These are phyloP conservation scores for Cyclotella kingstonii DNA, from an alignment of 108 stramenopile genomes.

Conservation along the genomic window DNA sequence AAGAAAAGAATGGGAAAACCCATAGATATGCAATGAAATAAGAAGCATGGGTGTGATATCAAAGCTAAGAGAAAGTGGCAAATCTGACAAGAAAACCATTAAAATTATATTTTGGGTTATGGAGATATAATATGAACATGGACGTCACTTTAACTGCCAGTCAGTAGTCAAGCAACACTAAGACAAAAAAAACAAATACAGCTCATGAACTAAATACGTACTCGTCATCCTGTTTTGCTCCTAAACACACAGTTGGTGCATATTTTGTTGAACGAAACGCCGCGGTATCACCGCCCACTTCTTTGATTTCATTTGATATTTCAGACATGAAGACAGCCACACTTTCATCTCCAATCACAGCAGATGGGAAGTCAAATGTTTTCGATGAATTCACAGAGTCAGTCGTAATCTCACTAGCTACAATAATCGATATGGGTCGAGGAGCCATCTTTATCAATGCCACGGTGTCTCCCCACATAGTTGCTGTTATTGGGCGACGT, in stretches of 20 bases:
- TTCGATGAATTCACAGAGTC: slow-evolving; percentile 26
- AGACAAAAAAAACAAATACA: slow-evolving; percentile 6
- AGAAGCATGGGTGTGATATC: no score
- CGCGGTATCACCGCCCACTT: slow-evolving; percentile 27
- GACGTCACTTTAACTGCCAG: neutral
- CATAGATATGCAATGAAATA: no score
- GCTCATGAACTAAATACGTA: slow-evolving; percentile 6
- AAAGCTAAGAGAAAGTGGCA: slow-evolving; percentile 1
- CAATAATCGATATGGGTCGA: slow-evolving; percentile 66
- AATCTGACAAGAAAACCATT: slow-evolving; percentile 1
- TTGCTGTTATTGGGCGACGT: slow-evolving; percentile 80
- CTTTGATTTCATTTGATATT: neutral
- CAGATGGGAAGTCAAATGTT: slow-evolving; percentile 23
- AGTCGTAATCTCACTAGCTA: slow-evolving; percentile 59
- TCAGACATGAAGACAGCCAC: neutral
- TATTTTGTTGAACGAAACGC: slow-evolving; percentile 18
- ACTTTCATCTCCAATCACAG: slow-evolving; percentile 8
- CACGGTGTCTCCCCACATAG: slow-evolving; percentile 90
- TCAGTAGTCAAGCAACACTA: neutral
- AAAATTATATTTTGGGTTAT: slow-evolving; percentile 13
- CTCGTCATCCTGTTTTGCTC: neutral
- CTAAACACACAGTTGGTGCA: neutral
- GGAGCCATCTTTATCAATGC: slow-evolving; percentile 86
- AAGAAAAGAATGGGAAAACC: neutral
- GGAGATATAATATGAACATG: neutral